phyloP scores from a whole-genome alignment of 768 basidiomycete species.

The Candolleomyces eurysporus region DNA sequence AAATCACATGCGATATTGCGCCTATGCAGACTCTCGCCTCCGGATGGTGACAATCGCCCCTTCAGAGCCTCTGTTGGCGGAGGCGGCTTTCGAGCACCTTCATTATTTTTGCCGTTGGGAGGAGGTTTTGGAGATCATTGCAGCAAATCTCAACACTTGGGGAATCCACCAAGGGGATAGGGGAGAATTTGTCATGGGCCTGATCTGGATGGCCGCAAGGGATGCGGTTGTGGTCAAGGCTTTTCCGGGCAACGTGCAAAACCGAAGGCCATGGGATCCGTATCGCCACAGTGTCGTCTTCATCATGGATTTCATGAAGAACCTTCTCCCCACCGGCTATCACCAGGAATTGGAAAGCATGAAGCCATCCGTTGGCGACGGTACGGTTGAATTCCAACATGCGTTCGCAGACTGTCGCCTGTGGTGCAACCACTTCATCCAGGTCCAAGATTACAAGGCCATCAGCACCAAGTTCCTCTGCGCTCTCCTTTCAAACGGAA shows the following conservation, averaged over 20 bases:
- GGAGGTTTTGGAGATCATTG: background rate
- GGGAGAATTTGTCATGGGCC: background rate
- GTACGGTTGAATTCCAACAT: background rate
- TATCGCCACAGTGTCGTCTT: background rate
- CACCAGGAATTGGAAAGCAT: background rate
- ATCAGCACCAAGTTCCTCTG: background rate
- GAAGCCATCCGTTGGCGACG: background rate
- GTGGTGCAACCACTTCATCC: background rate
- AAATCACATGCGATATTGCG: background rate
- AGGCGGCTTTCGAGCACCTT: background rate
- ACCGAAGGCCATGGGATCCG: background rate
- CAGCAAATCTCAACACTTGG: background rate
- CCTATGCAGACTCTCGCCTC: background rate
- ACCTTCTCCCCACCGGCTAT: background rate
- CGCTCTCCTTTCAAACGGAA: background rate
- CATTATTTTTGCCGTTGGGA: background rate
- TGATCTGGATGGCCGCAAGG: background rate
- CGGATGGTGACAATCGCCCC: background rate
- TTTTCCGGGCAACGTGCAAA: background rate
- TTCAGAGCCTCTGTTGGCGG: background rate
- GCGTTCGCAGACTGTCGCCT: background rate
- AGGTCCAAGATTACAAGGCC: background rate
- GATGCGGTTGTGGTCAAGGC: background rate
- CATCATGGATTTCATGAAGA: background rate
- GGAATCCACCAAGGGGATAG: background rate